phyloP scores from a whole-genome alignment of 352 stramenopile genomes.

The Globisporangium iwayamae region DNA sequence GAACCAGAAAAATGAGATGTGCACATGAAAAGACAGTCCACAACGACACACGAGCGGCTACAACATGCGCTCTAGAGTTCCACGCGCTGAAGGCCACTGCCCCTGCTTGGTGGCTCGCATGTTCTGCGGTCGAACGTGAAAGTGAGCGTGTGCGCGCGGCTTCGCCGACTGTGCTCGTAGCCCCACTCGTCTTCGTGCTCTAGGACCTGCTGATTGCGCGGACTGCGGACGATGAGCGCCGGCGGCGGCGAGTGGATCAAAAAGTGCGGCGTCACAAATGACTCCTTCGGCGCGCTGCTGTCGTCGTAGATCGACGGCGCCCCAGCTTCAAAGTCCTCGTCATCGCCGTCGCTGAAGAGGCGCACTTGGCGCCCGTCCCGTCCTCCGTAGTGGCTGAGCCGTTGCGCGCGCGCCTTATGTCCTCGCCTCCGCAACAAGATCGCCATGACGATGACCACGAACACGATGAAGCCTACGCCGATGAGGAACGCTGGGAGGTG shows the following conservation, averaged over 20 bases:
- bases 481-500: background rate
- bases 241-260: conserved; percentile 7
- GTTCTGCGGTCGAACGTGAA: background rate
- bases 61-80: background rate
- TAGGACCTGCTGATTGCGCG: background rate
- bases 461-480: background rate
- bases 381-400: background rate
- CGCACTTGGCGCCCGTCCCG: background rate
- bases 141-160: background rate
- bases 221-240: background rate
- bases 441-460: background rate
- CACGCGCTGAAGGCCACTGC: background rate
- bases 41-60: too few relatives aligned
- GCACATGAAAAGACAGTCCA: background rate
- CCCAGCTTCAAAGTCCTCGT: background rate
- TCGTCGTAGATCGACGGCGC: background rate
- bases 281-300: conserved; percentile 1
- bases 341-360: background rate
- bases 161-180: background rate
- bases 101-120: background rate
- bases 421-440: background rate
- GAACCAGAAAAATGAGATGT: background rate
- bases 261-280: conserved; percentile 13
- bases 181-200: background rate
- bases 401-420: background rate